phyloP scores from a whole-genome alignment of 768 basidiomycete genomes.

The Russula dissimulans region DNA sequence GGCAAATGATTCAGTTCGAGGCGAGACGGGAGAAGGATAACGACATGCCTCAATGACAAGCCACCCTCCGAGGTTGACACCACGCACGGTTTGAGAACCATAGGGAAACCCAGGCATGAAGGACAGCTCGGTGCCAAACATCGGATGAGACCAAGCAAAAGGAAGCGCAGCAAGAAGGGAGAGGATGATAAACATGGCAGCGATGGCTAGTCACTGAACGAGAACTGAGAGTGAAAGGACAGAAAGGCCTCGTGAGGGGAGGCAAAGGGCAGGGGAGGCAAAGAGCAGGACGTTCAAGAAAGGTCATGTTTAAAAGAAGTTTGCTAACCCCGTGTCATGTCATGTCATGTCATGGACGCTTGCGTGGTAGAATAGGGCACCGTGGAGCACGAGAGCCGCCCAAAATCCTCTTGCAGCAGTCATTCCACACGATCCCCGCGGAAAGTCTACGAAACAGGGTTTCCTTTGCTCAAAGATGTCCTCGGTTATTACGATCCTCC shows the following conservation, averaged over 20 bases:
- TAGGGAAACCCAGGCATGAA: conserved; percentile 59
- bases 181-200: neutral
- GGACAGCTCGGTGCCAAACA: neutral
- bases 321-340: no score
- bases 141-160: conserved; percentile 20
- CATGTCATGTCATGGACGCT: no score
- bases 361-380: no score
- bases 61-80: conserved; percentile 75
- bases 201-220: conserved; percentile 12
- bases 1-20: no score
- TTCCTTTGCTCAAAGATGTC: no score
- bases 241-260: neutral
- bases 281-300: no score
- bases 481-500: no score
- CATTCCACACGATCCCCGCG: no score
- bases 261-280: neutral
- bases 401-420: no score
- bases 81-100: conserved; percentile 63
- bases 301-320: no score
- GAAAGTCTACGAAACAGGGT: no score
- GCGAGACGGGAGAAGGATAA: neutral
- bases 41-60: conserved; percentile 41
- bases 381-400: no score
- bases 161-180: conserved; percentile 26
- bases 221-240: conserved; percentile 9